phyloP scores from a whole-genome alignment of 768 basidiomycete species.

The Mycena galericulata region DNA sequence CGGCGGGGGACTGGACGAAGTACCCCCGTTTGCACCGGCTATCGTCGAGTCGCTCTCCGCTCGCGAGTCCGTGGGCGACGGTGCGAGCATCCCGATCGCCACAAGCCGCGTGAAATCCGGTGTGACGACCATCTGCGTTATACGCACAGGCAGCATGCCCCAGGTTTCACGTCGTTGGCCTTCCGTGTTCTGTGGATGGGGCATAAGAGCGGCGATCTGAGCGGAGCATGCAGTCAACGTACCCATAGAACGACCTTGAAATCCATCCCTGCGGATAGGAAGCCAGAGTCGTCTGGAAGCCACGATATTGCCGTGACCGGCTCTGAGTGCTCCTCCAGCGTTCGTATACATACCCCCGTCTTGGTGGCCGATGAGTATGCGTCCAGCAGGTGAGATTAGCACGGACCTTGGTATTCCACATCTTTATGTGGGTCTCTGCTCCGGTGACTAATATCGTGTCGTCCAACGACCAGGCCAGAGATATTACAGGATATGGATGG shows the following conservation, averaged over 20 bases:
- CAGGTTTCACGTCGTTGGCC: conserved; percentile 81
- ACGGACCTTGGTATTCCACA: conserved; percentile 90
- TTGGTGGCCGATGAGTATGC: conserved; percentile 46
- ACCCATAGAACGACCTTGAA: conserved; percentile 89
- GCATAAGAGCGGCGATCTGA: conserved; percentile 27
- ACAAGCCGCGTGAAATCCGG: conserved; percentile 88
- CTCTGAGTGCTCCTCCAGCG: conserved; percentile 80
- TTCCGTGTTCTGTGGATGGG: conserved; percentile 69
- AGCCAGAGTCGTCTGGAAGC: conserved; percentile 90
- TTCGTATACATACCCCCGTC: conserved; percentile 80
- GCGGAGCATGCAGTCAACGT: conserved; percentile 40
- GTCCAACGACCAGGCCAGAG: conserved; percentile 94
- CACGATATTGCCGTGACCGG: conserved; percentile 89
- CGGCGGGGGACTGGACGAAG: conserved; percentile 48
- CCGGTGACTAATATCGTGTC: conserved; percentile 87
- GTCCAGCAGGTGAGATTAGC: conserved; percentile 26
- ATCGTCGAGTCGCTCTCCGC: conserved; percentile 50
- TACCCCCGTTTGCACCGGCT: conserved; percentile 39
- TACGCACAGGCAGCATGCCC: conserved; percentile 78
- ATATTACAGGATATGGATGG: conserved; percentile 84
- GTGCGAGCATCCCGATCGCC: conserved; percentile 77
- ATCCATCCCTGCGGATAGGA: conserved; percentile 91
- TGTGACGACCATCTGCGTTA: conserved; percentile 88
- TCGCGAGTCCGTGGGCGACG: conserved; percentile 37
- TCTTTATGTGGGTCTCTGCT: conserved; percentile 82